Conservation (phyloP, 179 eudicot species). For the Vitellaria paradoxa region DNA sequence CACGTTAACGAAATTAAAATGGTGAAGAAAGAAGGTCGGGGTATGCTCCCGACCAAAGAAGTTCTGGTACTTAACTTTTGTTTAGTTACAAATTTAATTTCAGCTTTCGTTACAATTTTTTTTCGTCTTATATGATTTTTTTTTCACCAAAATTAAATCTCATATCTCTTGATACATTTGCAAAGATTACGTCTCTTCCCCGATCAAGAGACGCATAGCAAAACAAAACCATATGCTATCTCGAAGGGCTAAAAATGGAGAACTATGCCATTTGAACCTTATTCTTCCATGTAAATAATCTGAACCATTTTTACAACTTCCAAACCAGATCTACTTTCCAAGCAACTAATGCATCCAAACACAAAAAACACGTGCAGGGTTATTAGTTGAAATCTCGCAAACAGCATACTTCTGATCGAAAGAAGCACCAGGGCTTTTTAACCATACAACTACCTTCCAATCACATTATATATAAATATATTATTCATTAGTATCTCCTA, state of each 20-base stretch:
- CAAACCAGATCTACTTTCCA: background rate
- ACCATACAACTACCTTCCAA: background rate
- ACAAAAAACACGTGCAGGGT: background rate
- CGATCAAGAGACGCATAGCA: background rate
- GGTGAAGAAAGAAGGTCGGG: no score
- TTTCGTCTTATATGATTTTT: no score
- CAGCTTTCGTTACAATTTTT: no score
- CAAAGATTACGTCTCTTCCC: no score
- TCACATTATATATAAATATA: background rate
- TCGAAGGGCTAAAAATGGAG: background rate
- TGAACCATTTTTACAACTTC: background rate
- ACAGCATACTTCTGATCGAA: background rate
- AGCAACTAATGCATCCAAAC: background rate
- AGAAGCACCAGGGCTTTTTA: background rate
- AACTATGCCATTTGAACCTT: background rate
- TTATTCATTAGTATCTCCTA: slow-evolving; percentile 45
- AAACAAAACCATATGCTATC: background rate
- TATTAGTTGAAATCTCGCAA: background rate
- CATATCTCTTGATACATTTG: no score
- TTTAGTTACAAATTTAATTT: no score
- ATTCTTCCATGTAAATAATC: background rate
- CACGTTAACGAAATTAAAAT: no score
- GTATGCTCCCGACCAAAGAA: no score
- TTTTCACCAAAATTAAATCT: no score
- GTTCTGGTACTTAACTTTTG: no score